Evolutionary conservation across 345 rosid species (phyloP), one percentile per base, ranked within the genome.

Genomic region (Microthlaspi erraticum): DNA sequence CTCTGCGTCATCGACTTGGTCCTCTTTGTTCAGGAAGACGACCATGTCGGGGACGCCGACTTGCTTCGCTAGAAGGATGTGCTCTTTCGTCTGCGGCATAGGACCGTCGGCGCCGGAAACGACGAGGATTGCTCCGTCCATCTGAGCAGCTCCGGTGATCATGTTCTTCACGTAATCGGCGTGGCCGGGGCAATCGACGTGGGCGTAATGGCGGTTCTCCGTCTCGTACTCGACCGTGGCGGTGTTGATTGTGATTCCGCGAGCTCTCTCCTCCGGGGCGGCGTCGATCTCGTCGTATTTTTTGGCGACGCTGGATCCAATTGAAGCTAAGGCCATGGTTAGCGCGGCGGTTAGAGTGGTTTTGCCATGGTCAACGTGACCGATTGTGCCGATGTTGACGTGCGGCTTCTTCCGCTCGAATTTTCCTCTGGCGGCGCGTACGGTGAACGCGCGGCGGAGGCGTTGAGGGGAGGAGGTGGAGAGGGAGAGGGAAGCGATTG

Each of bases 11-110:
- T 88, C 96, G 2, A 90, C 92, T 56, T 89, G 98, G 69, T 92
- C 96, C 69, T 92, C 89, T 60, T 92, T 92, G 65, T 92, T 86
- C 81, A 90, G 68, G 78, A 90, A 92, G 33, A 90, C 96, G 0
- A 86, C 96, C 88, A 88, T 83, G 52, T 88, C 88, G 2, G 92
- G 98, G 2, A 92, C 96, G 45, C 98, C 96, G 5, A 88, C 92
- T 70, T 88, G 93, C 80, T 90, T 88, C 1, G 96, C 96, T 46
- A 92, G 70, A 68, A 89, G 76, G 26, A 92, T 85, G 46, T 92
- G 92, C 31, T 92, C 94, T 72, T 88, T 89, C 0, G 94, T 92
- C 82, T 92, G 96, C 3, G 92, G 96, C 98, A 89, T 87, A 5
- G 96, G 93, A 0, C 96, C 98, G 13, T 89, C 92, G 9, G 93